Conservation (phyloP, 805 yeast species). For the Ogataea degrootiae region DNA sequence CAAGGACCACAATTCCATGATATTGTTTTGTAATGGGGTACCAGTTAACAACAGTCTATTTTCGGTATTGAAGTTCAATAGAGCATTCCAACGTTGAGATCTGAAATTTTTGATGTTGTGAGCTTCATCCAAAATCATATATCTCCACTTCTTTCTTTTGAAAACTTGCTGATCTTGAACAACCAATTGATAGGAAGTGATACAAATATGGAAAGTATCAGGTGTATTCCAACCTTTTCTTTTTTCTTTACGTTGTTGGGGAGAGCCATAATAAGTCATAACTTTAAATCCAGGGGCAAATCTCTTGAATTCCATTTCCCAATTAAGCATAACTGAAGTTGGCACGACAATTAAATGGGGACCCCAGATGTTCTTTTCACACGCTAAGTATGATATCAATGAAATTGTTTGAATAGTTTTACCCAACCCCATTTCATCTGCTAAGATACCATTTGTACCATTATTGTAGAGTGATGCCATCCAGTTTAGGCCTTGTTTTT, state of each 20-base stretch:
- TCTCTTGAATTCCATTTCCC: slow-evolving; percentile 99
- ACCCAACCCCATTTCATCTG: slow-evolving; percentile 99
- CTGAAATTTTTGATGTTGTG: slow-evolving; percentile 95
- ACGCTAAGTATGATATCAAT: slow-evolving; percentile 79
- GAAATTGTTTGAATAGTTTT: slow-evolving; percentile 96
- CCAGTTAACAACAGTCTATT: slow-evolving; percentile 87
- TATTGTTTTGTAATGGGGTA: slow-evolving; percentile 93
- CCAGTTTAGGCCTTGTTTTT: slow-evolving; percentile 97
- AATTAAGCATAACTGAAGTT: slow-evolving; percentile 92
- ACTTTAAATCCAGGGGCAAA: slow-evolving; percentile 98
- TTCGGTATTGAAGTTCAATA: slow-evolving; percentile 88
- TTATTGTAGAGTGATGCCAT: slow-evolving; percentile 88
- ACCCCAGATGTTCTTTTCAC: slow-evolving; percentile 94
- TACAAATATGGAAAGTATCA: slow-evolving; percentile 93
- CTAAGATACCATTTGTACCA: slow-evolving; percentile 92
- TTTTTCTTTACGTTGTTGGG: slow-evolving; percentile 92
- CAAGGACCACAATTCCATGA: slow-evolving; percentile 94
- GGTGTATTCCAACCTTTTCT: slow-evolving; percentile 97
- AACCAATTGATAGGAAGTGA: slow-evolving; percentile 95
- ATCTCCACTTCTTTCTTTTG: slow-evolving; percentile 88
- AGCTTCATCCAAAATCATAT: slow-evolving; percentile 97
- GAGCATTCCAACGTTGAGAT: slow-evolving; percentile 95
- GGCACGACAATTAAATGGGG: slow-evolving; percentile 97
- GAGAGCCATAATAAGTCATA: slow-evolving; percentile 92
- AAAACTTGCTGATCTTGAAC: slow-evolving; percentile 95